Base-by-base conservation (phyloP, 352 stramenopile genomes). In the Globisporangium perplexum region DNA sequence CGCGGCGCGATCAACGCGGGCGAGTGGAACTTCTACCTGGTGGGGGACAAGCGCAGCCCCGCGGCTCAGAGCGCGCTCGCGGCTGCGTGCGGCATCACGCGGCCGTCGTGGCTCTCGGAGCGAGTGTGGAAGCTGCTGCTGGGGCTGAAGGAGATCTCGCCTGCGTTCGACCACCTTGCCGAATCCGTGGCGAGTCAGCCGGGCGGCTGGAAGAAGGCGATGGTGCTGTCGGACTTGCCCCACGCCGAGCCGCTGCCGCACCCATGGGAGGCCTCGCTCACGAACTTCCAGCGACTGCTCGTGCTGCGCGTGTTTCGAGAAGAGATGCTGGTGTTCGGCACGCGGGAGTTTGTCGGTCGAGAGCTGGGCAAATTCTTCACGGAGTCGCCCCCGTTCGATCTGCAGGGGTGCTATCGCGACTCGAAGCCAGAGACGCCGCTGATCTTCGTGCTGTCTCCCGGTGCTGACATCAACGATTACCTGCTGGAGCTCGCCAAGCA, bases 401-500 rank as follows among this genome's bases (percentile, higher is more conserved):
- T 98, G 15, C 67, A 88, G 31, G 89, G 83, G 14, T 95, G 89
- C 39, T 98, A 96, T 68, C 69, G 66, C n/a, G 93, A 98, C 57
- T 97, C 89, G 3, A 94, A 81, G n/a, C 77, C 77, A 7, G 74
- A 86, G 47, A 98, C 88, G 20, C 93, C 93, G 14, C 64, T 98
- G 26, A 98, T 98, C 48, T 98, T 98, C 58, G 88, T 98, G 41
- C 63, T 98, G 2, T 97, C 74, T 7, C 86, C 90, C 22, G 93
- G 93, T 36, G 93, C 93, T 1, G 93, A 98, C 63, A 94, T 97
- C 45, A 98, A 93, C 38, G 88, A 97, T 58, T 98, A 98, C 50
- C 67, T 98, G 4, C 62, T 97, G 18, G 79, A 96, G 23, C 71
- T 98, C 0, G 90, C 89, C 1, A 86, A 94, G 46, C 71, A 88